These are phyloP conservation scores for Xerocomellus intermedius DNA, from an alignment of 768 basidiomycete genomes.

Conservation along the genomic window DNA sequence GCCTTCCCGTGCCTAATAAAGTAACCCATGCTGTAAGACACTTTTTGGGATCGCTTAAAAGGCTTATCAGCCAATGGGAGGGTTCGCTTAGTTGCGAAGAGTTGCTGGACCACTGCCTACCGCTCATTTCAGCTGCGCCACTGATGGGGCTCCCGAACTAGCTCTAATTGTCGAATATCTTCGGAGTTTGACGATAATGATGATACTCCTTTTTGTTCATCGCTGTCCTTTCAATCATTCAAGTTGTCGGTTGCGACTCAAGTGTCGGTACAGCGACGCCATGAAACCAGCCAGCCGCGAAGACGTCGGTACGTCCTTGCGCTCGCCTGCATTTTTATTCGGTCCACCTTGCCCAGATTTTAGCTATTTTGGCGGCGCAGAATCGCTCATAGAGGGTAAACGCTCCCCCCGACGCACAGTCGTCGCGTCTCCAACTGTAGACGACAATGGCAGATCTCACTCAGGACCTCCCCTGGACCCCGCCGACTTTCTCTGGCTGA, in stretches of 20 bases:
- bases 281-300: constrained; percentile 15
- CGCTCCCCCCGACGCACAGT: constrained; percentile 53
- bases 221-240: neutral
- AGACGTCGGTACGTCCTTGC: constrained; percentile 17
- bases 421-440: constrained; percentile 37
- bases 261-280: neutral
- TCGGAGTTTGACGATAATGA: no score
- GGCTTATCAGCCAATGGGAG: no score
- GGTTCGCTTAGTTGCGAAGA: no score
- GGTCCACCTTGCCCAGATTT: constrained; percentile 49
- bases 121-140: no score
- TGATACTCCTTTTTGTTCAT: constrained; percentile 22
- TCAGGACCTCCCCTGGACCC: constrained; percentile 68
- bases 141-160: no score
- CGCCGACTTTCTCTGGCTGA: constrained; percentile 89
- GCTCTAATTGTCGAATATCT: no score
- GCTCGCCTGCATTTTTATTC: neutral
- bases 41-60: no score
- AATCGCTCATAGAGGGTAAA: constrained; percentile 59
- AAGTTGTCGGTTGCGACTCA: neutral
- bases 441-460: constrained; percentile 42
- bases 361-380: constrained; percentile 82
- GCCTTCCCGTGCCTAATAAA: no score
- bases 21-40: no score
- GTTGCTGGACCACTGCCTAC: no score